phyloP scores from a whole-genome alignment of 2,329 filamentous ascomycete genomes.

The Capronia epimyces region DNA sequence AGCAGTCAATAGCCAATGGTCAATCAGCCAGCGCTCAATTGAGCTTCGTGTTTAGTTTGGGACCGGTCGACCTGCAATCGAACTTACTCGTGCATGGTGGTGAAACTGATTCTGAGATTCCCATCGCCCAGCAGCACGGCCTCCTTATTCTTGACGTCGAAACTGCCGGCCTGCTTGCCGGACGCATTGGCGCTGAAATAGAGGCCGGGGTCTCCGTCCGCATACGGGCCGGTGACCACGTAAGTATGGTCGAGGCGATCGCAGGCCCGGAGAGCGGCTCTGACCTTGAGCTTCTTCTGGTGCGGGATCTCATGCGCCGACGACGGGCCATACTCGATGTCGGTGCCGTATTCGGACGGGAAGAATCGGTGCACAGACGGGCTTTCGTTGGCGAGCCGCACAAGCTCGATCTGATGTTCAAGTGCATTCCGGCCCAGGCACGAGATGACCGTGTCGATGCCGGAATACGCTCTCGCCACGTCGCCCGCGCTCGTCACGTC shows the following conservation, averaged over 20 bases:
- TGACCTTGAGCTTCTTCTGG: constrained; percentile 62
- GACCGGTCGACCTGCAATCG: too few relatives aligned
- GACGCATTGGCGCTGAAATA: constrained; percentile 45
- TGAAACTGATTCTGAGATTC: constrained; percentile 58
- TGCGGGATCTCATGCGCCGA: constrained; percentile 60
- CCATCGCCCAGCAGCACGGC: constrained; percentile 60
- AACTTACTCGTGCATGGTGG: constrained; percentile 63
- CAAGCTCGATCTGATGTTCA: constrained; percentile 55
- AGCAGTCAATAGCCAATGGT: too few relatives aligned
- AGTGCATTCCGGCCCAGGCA: constrained; percentile 59
- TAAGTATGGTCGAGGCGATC: constrained; percentile 57
- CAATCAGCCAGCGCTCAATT: too few relatives aligned
- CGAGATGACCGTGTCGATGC: constrained; percentile 60
- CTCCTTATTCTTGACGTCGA: constrained; percentile 51
- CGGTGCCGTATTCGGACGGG: constrained; percentile 63
- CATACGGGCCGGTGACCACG: constrained; percentile 64
- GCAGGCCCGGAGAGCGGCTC: constrained; percentile 49
- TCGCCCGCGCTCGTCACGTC: constrained; percentile 49
- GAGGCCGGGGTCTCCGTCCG: constrained; percentile 51
- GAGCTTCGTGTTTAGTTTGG: neutral
- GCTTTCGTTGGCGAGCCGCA: constrained; percentile 53
- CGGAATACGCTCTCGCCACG: constrained; percentile 49
- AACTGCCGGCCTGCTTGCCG: constrained; percentile 47
- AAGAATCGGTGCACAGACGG: constrained; percentile 56
- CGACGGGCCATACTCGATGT: constrained; percentile 54